A percentile compares a stretch with the other conserved stretches of the same genome.
These are phyloP conservation scores for Fusarium sambucinum DNA, from an alignment of 2,329 filamentous ascomycete genomes.

Conservation along the genomic window DNA sequence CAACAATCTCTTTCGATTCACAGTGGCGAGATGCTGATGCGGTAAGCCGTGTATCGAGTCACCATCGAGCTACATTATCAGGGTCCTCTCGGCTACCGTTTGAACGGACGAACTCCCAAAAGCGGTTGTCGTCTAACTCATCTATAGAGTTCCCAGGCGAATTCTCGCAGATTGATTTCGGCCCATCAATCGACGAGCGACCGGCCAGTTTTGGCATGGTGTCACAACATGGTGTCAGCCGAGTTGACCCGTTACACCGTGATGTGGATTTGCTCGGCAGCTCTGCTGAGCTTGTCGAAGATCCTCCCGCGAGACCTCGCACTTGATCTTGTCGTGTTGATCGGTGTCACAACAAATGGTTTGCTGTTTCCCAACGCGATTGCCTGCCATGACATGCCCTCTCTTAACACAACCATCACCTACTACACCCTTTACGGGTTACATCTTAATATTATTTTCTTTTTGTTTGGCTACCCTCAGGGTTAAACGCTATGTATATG, in stretches of 20 bases:
- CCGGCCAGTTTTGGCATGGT: conserved; percentile 69
- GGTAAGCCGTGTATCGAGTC: conserved; percentile 41
- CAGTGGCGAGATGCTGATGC: conserved; percentile 38
- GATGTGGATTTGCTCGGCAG: conserved; percentile 63
- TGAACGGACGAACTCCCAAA: conserved; percentile 66
- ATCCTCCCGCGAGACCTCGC: conserved; percentile 42
- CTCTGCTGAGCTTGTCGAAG: conserved; percentile 69
- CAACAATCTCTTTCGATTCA: conserved; percentile 42
- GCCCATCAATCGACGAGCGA: conserved; percentile 57
- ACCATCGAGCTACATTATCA: conserved; percentile 43
- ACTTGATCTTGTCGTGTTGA: conserved; percentile 30
- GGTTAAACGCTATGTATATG: conserved; percentile 36
- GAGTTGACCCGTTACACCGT: conserved; percentile 62
- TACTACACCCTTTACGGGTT: conserved; percentile 11
- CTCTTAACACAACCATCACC: conserved; percentile 1
- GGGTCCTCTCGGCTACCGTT: conserved; percentile 62
- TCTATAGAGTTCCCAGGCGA: conserved; percentile 63
- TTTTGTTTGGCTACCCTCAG: conserved; percentile 19
- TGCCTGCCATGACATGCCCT: conserved; percentile 1
- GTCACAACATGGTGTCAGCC: conserved; percentile 67
- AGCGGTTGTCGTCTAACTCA: conserved; percentile 63
- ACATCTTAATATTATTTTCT: conserved; percentile 34
- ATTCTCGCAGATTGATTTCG: conserved; percentile 57
- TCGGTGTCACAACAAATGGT: background rate
- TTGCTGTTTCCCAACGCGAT: background rate